Percentiles rank a stretch among this genome's conserved stretches.
Evolutionary conservation across 306 rosid genomes (phyloP).

Genomic region (Ammopiptanthus mongolicus): DNA sequence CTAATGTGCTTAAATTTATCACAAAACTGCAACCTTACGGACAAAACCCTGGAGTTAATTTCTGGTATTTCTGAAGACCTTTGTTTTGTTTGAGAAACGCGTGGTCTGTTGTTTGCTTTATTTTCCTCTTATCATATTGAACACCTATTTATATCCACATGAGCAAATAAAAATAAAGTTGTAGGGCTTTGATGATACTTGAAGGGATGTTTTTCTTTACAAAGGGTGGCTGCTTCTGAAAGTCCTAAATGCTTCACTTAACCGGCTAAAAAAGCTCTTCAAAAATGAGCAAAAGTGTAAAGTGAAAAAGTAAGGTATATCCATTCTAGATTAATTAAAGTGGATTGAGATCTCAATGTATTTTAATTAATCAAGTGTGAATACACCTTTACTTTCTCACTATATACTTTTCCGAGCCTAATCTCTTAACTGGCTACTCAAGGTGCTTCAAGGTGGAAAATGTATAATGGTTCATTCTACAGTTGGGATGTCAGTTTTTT

Average conservation of each 20-base stretch:
- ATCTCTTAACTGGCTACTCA: neutral
- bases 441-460: neutral
- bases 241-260: constrained; percentile 10
- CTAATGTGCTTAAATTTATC: constrained; percentile 77
- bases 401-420: too few relatives aligned
- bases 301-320: too few relatives aligned
- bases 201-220: neutral
- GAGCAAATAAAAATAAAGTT: neutral
- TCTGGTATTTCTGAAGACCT: constrained; percentile 49
- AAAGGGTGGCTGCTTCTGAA: neutral
- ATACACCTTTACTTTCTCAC: too few relatives aligned
- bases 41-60: constrained; percentile 74
- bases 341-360: too few relatives aligned
- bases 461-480: neutral
- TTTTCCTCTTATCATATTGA: neutral
- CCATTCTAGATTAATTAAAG: too few relatives aligned
- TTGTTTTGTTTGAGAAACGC: neutral
- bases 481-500: neutral
- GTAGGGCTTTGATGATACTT: neutral
- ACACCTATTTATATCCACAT: neutral
- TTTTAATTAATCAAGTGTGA: too few relatives aligned
- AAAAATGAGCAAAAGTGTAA: too few relatives aligned
- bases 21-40: constrained; percentile 82
- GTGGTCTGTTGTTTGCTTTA: neutral
- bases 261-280: too few relatives aligned